Conservation (phyloP, 148 eudicot species). For the Vaccinium macrocarpon region DNA sequence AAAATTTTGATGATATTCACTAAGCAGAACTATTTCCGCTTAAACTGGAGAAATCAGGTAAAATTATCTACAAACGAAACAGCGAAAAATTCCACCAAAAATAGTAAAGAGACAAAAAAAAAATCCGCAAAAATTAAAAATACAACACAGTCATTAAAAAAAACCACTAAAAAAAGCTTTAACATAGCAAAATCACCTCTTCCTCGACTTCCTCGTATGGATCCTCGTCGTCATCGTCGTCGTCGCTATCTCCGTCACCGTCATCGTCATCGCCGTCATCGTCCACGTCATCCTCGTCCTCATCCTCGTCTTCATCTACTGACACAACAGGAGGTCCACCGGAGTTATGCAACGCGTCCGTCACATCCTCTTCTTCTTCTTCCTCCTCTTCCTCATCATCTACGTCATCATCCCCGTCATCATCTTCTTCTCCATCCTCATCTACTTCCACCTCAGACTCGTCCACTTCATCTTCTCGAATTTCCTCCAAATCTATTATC, state of each 20-base stretch:
- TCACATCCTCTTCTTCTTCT: slow-evolving; percentile 41
- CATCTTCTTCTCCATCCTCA: slow-evolving; percentile 27
- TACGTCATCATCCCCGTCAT: slow-evolving; percentile 24
- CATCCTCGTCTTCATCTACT: slow-evolving; percentile 46
- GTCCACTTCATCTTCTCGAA: slow-evolving; percentile 24
- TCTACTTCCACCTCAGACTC: slow-evolving; percentile 19
- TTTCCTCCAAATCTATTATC: slow-evolving; percentile 33
- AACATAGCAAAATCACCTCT: slow-evolving; percentile 24
- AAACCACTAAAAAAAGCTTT: neutral
- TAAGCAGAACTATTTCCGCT: neutral
- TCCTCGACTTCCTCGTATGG: slow-evolving; percentile 35
- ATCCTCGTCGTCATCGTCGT: slow-evolving; percentile 33
- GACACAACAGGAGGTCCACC: slow-evolving; percentile 37
- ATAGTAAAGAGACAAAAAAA: neutral
- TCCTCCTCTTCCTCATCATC: slow-evolving; percentile 39
- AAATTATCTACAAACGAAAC: neutral
- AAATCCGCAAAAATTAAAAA: neutral
- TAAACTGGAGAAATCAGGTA: neutral
- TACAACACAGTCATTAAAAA: neutral
- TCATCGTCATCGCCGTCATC: slow-evolving; percentile 41
- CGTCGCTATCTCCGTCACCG: slow-evolving; percentile 35
- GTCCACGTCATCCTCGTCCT: slow-evolving; percentile 45
- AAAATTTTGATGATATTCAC: neutral
- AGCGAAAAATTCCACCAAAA: neutral
- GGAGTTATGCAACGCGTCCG: slow-evolving; percentile 39